Evolutionary conservation across 176 grass and related monocot species (phyloP), one percentile per base, ranked within the genome.

Genomic region (Elymus sibiricus): DNA sequence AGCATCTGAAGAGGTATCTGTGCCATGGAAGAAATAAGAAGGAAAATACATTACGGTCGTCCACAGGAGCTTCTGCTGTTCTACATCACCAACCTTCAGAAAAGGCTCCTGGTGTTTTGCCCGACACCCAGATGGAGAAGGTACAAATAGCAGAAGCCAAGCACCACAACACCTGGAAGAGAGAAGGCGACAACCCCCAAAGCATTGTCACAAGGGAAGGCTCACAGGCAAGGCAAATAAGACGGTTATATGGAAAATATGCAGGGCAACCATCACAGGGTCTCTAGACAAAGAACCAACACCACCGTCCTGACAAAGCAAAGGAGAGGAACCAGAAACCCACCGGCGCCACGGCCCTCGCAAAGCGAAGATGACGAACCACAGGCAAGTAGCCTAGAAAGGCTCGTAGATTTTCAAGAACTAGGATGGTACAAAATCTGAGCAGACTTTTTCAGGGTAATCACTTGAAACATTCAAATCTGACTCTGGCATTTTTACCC

Each of bases 401-500:
- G 31, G 29, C 31, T 32, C 9, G 19, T n/a, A 8, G 62, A 47
- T 44, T 31, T 24, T 47, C 47, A 72, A 25, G 22, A 70, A 29
- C 37, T n/a, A 81, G 38, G 4, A 75, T 13, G 5, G 44, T n/a
- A 22, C 43, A 21, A 11, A 21, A 47, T 4, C 37, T 24, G 1
- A 0, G 6, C 42, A 80, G 31, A 32, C 29, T 15, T 82, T 6
- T 11, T 31, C 66, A 9, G 13, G 62, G 53, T 9, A 69, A 32
- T 40, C 12, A 79, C 3, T 79, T 17, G 26, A 84, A 55, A 37
- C 24, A 80, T 81, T 84, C 49, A 22, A 16, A 46, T 87, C 84
- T 47, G 75, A 49, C 38, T 88, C 79, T 63, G 90, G 88, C 81
- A 96, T 81, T 82, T 70, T 82, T 58, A 95, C 35, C 65, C 85